Conservation (phyloP, 2,329 filamentous ascomycete genomes). For the Paracamarosporium sp. region DNA sequence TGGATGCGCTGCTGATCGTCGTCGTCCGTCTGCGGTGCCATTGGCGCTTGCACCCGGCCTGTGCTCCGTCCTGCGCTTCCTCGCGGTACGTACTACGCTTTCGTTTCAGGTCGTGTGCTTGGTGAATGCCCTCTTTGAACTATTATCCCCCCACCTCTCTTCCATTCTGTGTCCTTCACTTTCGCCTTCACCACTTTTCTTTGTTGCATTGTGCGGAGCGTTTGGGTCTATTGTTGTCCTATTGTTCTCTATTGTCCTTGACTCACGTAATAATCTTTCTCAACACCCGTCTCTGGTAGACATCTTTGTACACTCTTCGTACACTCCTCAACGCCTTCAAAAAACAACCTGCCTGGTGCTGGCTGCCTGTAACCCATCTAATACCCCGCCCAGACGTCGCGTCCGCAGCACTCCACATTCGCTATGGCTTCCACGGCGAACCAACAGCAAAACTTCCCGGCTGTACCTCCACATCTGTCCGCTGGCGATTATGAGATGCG, state of each 20-base stretch:
- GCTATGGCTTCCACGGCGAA: constrained; percentile 58
- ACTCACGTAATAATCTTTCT: constrained; percentile 22
- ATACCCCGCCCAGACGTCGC: constrained; percentile 39
- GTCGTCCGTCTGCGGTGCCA: constrained; percentile 46
- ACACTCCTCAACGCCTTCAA: constrained; percentile 5
- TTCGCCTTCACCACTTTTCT: constrained; percentile 31
- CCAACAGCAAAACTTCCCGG: constrained; percentile 61
- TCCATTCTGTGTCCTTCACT: constrained; percentile 21
- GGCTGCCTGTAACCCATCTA: constrained; percentile 31
- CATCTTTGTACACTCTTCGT: constrained; percentile 19
- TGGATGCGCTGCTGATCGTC: constrained; percentile 51
- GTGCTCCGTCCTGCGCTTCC: constrained; percentile 45
- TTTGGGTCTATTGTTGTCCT: constrained; percentile 36
- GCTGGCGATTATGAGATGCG: constrained; percentile 68
- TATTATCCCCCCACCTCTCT: constrained; percentile 24
- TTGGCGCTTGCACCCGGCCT: constrained; percentile 43
- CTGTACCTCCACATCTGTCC: constrained; percentile 65
- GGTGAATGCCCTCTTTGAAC: constrained; percentile 26
- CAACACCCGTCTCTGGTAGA: constrained; percentile 43
- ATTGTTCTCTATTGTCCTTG: constrained; percentile 24
- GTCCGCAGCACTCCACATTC: constrained; percentile 34
- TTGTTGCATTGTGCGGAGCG: constrained; percentile 47
- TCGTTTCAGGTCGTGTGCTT: constrained; percentile 35
- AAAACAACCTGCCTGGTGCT: constrained; percentile 15
- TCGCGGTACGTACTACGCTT: constrained; percentile 47